phyloP scores from a whole-genome alignment of 495 filamentous ascomycete genomes.

The Hyaloscypha bicolor region DNA sequence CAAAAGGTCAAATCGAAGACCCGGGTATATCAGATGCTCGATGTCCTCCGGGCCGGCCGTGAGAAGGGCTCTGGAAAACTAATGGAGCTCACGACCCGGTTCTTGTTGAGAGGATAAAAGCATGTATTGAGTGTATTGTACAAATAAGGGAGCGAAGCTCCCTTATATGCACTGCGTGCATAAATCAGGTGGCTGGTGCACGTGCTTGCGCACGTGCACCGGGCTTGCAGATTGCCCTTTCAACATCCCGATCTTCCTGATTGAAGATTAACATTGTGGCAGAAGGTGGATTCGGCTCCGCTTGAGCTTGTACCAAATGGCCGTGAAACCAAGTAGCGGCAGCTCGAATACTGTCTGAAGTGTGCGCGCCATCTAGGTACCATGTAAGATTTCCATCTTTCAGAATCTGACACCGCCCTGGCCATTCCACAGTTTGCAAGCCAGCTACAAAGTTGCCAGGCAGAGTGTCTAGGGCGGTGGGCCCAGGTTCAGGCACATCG shows the following conservation, averaged over 20 bases:
- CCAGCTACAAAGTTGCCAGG: conserved; percentile 37
- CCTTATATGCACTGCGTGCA: too few relatives aligned
- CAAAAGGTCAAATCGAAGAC: too few relatives aligned
- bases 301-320: conserved; percentile 69
- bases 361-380: conserved; percentile 93
- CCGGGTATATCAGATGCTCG: too few relatives aligned
- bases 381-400: conserved; percentile 64
- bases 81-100: too few relatives aligned
- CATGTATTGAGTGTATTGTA: too few relatives aligned
- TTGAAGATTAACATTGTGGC: conserved; percentile 79
- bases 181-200: too few relatives aligned
- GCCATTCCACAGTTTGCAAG: conserved; percentile 43
- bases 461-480: conserved; percentile 3
- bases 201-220: too few relatives aligned
- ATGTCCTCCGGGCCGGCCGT: too few relatives aligned
- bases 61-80: too few relatives aligned
- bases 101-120: too few relatives aligned
- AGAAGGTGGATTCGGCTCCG: conserved; percentile 48
- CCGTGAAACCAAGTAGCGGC: conserved; percentile 77
- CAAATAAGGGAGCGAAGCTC: too few relatives aligned
- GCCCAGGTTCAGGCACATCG: conserved; percentile 60
- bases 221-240: too few relatives aligned
- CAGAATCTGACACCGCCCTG: conserved; percentile 48
- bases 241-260: conserved; percentile 77
- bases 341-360: conserved; percentile 79